Evolutionary conservation across 805 yeast species (phyloP).

Genomic region (Wickerhamomyces chambardii): DNA sequence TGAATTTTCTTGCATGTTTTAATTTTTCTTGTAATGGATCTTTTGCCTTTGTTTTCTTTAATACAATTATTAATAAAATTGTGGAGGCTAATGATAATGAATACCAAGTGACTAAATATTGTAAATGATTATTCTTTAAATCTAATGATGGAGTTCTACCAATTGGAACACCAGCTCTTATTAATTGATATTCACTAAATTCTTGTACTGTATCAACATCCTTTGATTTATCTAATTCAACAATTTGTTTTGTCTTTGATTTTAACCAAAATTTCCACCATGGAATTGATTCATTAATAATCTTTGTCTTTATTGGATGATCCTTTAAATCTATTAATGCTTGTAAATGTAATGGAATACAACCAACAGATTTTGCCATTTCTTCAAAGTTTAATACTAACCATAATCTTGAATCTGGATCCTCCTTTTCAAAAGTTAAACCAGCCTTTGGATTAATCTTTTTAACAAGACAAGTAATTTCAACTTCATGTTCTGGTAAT

Average conservation of each 20-base stretch:
- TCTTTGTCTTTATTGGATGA: conserved; percentile 39
- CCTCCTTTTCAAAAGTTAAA: conserved; percentile 62
- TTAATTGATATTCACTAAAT: conserved; percentile 47
- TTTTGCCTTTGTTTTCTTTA: conserved; percentile 29
- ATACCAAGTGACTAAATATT: conserved; percentile 92
- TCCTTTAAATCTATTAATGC: conserved; percentile 60
- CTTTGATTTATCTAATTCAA: neutral
- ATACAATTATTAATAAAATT: conserved; percentile 47
- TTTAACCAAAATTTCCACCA: conserved; percentile 20
- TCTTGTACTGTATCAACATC: conserved; percentile 20
- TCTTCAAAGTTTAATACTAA: conserved; percentile 74
- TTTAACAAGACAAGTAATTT: conserved; percentile 67
- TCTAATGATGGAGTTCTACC: conserved; percentile 79
- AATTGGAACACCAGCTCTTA: conserved; percentile 81
- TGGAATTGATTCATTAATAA: conserved; percentile 12
- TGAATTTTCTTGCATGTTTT: conserved; percentile 35
- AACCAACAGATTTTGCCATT: conserved; percentile 61
- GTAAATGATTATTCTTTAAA: conserved; percentile 82
- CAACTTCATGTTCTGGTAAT: conserved; percentile 53
- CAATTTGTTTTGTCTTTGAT: conserved; percentile 5
- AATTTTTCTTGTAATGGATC: conserved; percentile 37
- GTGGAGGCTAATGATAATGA: conserved; percentile 73
- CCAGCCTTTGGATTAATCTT: conserved; percentile 54
- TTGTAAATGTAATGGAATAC: conserved; percentile 72
- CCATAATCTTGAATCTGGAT: conserved; percentile 58